Evolutionary conservation across 1,284 basidiomycete genomes (phyloP).

Genomic region (Stereum hirsutum): DNA sequence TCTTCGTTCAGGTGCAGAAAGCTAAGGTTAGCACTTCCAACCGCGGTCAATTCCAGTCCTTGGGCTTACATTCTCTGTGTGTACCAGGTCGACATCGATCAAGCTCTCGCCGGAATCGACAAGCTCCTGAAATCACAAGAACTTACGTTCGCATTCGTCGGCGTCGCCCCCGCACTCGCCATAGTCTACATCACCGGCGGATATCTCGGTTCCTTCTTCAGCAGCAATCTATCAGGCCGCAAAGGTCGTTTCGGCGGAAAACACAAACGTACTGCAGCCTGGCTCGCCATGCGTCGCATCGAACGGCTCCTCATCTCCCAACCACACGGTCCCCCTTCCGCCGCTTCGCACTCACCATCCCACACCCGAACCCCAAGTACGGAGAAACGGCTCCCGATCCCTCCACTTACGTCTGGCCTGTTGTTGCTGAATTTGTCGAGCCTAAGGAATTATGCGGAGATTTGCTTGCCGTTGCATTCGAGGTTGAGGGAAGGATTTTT

Average conservation of each 20-base stretch:
- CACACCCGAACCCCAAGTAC: conserved; percentile 1
- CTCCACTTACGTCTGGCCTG: conserved; percentile 60
- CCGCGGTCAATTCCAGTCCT: too few species aligned
- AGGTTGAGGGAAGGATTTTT: conserved; percentile 70
- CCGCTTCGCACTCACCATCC: neutral
- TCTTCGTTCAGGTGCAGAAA: conserved; percentile 95
- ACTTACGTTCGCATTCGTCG: conserved; percentile 95
- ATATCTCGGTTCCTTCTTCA: conserved; percentile 41
- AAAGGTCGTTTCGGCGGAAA: conserved; percentile 44
- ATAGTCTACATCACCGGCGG: conserved; percentile 67
- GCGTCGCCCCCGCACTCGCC: conserved; percentile 85
- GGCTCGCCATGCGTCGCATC: conserved; percentile 62
- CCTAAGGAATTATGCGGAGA: conserved; percentile 54
- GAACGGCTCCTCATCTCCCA: conserved; percentile 62
- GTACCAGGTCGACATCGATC: conserved; percentile 81
- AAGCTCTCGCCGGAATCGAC: conserved; percentile 83
- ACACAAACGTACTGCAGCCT: conserved; percentile 36
- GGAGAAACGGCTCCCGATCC: conserved; percentile 20
- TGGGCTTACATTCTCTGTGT: neutral
- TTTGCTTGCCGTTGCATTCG: conserved; percentile 42
- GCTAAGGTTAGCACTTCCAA: conserved; percentile 59
- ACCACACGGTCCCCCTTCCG: conserved; percentile 16
- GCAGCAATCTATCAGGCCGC: conserved; percentile 32
- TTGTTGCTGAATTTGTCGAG: conserved; percentile 66
- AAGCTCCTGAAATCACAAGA: conserved; percentile 92